Evolutionary conservation across 2,329 filamentous ascomycete genomes (phyloP), one percentile per base, ranked within the genome.

Genomic region (Apiospora kogelbergensis): DNA sequence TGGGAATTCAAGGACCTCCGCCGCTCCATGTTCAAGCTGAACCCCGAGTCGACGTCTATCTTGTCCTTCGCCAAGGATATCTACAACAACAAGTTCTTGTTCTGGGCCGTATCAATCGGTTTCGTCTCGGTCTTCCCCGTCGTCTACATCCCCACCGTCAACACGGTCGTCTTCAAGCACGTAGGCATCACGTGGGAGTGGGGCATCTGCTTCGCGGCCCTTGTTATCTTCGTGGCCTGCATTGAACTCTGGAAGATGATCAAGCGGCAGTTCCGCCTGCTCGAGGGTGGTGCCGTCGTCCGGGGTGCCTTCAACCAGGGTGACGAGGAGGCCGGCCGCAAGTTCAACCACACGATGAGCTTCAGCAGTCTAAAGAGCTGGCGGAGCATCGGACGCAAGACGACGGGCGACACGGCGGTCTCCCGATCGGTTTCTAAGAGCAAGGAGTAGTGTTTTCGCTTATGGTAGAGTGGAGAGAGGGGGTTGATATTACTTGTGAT

Each of bases 1-100:
- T 94, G 91, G 91, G 91, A 94, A 81, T 91, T 93, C 81, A 90
- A 93, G 80, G 88, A 90, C 75, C 86, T 93, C 76, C 88, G 90
- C 6, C 89, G 90, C 17, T 92, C 89, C 60, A 86, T 94, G 81
- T 93, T 94, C 84, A 85, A 86, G 57, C 87, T 93, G 75, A 83
- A 89, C 74, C 85, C 87, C 1, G 82, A 85, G 33, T 82, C 84
- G 77, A 76, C 79, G 48, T 85, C 83, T 71, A 78, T 76, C 46
- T 86, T 89, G 77, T 83, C 86, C 37, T 77, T 90, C 64, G 87
- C 88, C 80, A 82, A 84, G 75, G 90, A 93, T 72, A 78, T 94
- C 7, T 92, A 89, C 81, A 82, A 84, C 71, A 94, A 94, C 82
- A 83, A 84, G 70, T 93, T 94, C 81, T 81, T 92, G 26, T 91